Conservation (phyloP, 2,329 filamentous ascomycete species). For the Tolypocladium amazonense region DNA sequence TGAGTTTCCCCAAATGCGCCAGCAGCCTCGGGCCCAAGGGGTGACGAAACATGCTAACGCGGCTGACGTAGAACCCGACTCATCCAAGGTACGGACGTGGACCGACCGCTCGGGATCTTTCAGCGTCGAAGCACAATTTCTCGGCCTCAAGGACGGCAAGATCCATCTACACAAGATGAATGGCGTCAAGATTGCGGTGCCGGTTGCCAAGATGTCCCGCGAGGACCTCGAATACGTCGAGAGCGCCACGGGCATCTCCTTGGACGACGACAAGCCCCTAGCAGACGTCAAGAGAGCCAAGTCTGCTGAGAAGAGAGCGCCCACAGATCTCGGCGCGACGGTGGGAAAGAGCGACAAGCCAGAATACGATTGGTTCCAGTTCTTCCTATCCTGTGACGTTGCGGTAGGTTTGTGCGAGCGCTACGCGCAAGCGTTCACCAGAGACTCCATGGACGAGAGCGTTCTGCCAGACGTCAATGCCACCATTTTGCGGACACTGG, state of each 20-base stretch:
- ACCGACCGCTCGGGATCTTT: slow-evolving; percentile 93
- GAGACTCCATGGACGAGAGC: slow-evolving; percentile 93
- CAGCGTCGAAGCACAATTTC: slow-evolving; percentile 93
- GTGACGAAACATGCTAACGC: not conserved
- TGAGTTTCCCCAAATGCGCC: slow-evolving; percentile 32
- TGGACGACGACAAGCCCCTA: slow-evolving; percentile 90
- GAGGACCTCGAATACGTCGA: slow-evolving; percentile 96
- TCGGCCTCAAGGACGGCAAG: slow-evolving; percentile 89
- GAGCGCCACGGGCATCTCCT: slow-evolving; percentile 69
- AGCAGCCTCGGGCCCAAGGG: not conserved
- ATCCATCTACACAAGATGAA: slow-evolving; percentile 98
- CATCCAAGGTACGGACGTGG: slow-evolving; percentile 78
- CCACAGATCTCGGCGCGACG: slow-evolving; percentile 43
- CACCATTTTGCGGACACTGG: slow-evolving; percentile 71
- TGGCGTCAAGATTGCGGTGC: slow-evolving; percentile 96
- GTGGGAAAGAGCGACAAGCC: slow-evolving; percentile 52
- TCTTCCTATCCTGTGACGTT: slow-evolving; percentile 89
- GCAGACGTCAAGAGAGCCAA: slow-evolving; percentile 64
- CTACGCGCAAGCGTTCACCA: slow-evolving; percentile 79
- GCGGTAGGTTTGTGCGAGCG: slow-evolving; percentile 88
- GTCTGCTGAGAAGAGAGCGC: slow-evolving; percentile 14
- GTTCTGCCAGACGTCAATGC: slow-evolving; percentile 83
- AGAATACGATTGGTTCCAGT: slow-evolving; percentile 98
- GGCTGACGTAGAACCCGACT: slow-evolving; percentile 62
- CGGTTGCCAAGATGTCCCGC: slow-evolving; percentile 88